phyloP scores from a whole-genome alignment of 176 grass and related monocot species.

The Thalia dealbata region DNA sequence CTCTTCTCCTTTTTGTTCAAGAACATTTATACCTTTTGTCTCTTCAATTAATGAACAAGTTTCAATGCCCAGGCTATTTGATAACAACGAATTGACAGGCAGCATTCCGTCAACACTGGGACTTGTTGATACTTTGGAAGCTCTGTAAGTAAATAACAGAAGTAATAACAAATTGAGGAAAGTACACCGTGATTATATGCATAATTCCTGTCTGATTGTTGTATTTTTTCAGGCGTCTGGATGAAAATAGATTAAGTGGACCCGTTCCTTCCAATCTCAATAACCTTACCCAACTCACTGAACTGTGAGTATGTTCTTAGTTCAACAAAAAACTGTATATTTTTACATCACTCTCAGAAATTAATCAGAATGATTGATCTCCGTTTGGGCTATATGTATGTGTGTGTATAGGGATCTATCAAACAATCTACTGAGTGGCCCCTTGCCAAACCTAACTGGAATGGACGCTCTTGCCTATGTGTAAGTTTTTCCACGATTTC shows the following conservation, averaged over 20 bases:
- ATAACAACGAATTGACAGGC: conserved; percentile 17
- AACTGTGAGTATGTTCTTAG: conserved; percentile 11
- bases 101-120: conserved; percentile 16
- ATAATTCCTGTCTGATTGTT: background rate
- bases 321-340: background rate
- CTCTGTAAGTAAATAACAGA: conserved; percentile 11
- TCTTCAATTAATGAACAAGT: conserved; percentile 1
- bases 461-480: conserved; percentile 6
- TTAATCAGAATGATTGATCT: background rate
- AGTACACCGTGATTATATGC: background rate
- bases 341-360: background rate
- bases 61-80: conserved; percentile 7
- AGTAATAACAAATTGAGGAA: background rate
- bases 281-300: conserved; percentile 1
- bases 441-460: conserved; percentile 21
- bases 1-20: background rate
- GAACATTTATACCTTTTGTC: background rate
- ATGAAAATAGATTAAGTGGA: background rate
- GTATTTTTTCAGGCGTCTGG: background rate
- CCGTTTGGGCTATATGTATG: no score
- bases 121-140: background rate
- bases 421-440: conserved; percentile 14
- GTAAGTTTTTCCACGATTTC: background rate
- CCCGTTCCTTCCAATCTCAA: conserved; percentile 18
- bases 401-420: conserved; percentile 1